Base-by-base conservation (phyloP, 176 grass and related monocot species). In the Oryza australiensis region DNA sequence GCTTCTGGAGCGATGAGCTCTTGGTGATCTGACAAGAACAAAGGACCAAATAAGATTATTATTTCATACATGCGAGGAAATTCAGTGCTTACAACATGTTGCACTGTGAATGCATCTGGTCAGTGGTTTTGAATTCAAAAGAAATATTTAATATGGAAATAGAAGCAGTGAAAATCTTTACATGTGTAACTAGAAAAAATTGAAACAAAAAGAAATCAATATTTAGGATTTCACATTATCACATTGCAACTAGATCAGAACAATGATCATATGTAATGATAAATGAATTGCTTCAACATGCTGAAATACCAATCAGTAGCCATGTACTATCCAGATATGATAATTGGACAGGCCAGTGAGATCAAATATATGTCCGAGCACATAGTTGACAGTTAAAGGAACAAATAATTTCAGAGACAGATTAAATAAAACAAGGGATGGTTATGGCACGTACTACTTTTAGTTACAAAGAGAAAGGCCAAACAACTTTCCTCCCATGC, bases 1-100 rank as follows among this genome's bases (percentile, higher is more conserved):
- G 55, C 71, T 75, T 75, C 92, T 88, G 5, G 92, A 87, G 22
- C 90, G 90, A 88, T 76, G 79, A 86, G 59, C 72, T 65, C 86
- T 81, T 30, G 77, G 82, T 51, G 82, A 82, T 55, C 90, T 92
- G 73, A 71, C 37, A 82, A 74, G 62, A 77, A 86, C 3, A 73
- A 29, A 2, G 28, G 18, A 72, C 12, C 75, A 53, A 78, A 73
- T 62, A 64, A 53, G 32, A 57, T 70, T 14, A 57, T 13, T 67
- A 37, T 24, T 55, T 4, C 38, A 46, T 70, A 33, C 51, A 27
- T 7, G 12, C 38, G 18, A 12, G 8, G 12, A 30, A 53, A 37
- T 20, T 26, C 3, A 12, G 38, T 12, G n/a, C 71, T 9, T 18
- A 64, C 2, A 64, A 73, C 5, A 11, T 72, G 29, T 49, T 74